Base-by-base conservation (phyloP, 1,139 yeast genomes). In the Chernovozyma aurita region DNA sequence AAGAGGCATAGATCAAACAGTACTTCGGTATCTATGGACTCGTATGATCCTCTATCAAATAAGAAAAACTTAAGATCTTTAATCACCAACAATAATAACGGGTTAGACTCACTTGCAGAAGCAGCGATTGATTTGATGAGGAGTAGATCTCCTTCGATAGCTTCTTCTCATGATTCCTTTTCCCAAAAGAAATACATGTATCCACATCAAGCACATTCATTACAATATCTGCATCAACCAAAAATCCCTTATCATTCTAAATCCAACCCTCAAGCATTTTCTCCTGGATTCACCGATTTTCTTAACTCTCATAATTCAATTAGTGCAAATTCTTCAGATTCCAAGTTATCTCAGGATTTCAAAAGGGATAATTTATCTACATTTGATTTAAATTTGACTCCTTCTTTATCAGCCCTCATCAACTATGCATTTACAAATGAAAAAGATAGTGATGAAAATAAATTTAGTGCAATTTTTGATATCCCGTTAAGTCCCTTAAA, bases 401-500 rank as follows among this genome's bases (percentile, higher is more conserved):
- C 78, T 1, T 59, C 72, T 1, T 55, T 71, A 27, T 64, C 77
- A 0, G 70, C 73, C 1, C 49, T 73, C 25, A 63, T 73, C 22
- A 64, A 58, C 34, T 50, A 56, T 42, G 76, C 77, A 5, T 70
- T 71, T 44, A 64, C 66, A 4, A 59, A 53, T 34, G 57, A 57
- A 35, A 62, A 61, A 26, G 61, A 53, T 14, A 30, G 25, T 3
- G 46, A 42, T 8, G 34, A 28, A 3, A 25, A 34, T 16, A 46
- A 41, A 24, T 24, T 40, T 18, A 35, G 36, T n/a, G 31, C 37
- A 3, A 18, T 35, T 9, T 28, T 54, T 12, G 59, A 57, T 15
- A 38, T 51, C 13, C 62, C 67, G 1, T 45, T 61, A 35, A 63
- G 68, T 45, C 72, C 72, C 2, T 42, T 65, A 8, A 56, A 55